These are phyloP conservation scores for Stemphylium beticola DNA, from an alignment of 2,329 filamentous ascomycete genomes.

Conservation along the genomic window DNA sequence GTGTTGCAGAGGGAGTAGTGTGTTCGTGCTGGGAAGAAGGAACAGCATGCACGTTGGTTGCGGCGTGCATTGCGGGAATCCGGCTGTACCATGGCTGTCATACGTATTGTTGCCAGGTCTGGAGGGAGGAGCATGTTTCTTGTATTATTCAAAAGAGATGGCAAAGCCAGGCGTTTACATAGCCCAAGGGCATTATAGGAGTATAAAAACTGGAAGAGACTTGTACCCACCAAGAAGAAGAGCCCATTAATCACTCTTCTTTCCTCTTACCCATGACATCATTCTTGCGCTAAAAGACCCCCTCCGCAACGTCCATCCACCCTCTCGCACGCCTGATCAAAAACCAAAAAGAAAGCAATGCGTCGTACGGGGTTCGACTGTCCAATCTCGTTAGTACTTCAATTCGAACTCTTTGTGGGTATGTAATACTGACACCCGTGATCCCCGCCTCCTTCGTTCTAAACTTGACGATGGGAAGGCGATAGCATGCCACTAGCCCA, in stretches of 20 bases:
- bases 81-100: neutral
- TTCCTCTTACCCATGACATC: neutral
- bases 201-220: slow-evolving; percentile 4
- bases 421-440: slow-evolving; percentile 38
- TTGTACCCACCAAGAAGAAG: neutral
- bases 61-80: neutral
- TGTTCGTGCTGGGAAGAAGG: neutral
- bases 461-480: slow-evolving; percentile 46
- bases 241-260: neutral
- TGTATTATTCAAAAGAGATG: neutral
- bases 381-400: neutral
- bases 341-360: slow-evolving; percentile 17
- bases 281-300: neutral
- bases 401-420: slow-evolving; percentile 9
- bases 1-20: slow-evolving; percentile 86
- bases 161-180: slow-evolving; percentile 14
- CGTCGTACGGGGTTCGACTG: slow-evolving; percentile 26
- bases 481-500: slow-evolving; percentile 50
- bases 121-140: neutral
- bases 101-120: too few species aligned
- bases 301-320: neutral
- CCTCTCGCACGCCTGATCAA: slow-evolving; percentile 1
- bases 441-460: slow-evolving; percentile 31
- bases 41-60: neutral
- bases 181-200: neutral